Conservation (phyloP, 2,329 filamentous ascomycete genomes). For the Samsoniella hepiali region DNA sequence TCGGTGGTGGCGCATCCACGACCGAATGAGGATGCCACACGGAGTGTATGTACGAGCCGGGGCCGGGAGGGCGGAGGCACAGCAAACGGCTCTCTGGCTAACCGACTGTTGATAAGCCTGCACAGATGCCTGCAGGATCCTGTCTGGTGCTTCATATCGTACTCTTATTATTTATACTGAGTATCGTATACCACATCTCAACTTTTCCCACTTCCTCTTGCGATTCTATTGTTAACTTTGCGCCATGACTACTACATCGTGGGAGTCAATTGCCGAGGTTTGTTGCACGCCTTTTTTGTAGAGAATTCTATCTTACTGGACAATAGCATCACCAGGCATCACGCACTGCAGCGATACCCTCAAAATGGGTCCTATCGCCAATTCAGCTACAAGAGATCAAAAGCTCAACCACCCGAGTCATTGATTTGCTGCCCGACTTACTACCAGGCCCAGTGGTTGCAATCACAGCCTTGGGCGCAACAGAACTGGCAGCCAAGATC, state of each 20-base stretch:
- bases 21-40: too few relatives aligned
- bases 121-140: neutral
- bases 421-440: neutral
- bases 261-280: neutral
- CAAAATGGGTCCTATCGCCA: neutral
- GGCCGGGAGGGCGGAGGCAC: neutral
- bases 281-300: neutral
- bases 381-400: neutral
- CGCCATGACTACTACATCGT: neutral
- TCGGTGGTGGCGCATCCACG: neutral
- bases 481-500: slow-evolving; percentile 4
- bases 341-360: neutral
- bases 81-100: neutral
- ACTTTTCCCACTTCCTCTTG: neutral
- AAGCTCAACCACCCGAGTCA: neutral
- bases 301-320: slow-evolving; percentile 21
- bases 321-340: neutral
- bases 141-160: neutral
- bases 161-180: neutral
- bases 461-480: neutral
- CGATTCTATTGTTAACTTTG: neutral
- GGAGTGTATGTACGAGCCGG: neutral
- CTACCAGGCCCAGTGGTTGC: neutral
- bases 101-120: neutral
- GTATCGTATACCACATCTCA: neutral